Conservation (phyloP, 2,329 filamentous ascomycete genomes). For the Ophiocordyceps polyrhachis-furcata region DNA sequence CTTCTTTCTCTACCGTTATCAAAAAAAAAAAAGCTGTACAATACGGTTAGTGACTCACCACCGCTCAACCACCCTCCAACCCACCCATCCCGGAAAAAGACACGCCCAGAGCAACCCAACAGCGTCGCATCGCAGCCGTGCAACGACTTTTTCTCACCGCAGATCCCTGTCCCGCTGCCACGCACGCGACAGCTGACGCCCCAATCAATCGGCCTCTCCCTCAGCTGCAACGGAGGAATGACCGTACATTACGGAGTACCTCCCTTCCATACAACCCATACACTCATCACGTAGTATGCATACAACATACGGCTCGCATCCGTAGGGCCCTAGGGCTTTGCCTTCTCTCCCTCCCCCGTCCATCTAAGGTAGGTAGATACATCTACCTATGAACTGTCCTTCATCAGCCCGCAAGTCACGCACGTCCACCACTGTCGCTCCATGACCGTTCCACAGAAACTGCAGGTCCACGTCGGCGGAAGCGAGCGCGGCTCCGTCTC, state of each 20-base stretch:
- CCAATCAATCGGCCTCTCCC: neutral
- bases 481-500: constrained; percentile 1
- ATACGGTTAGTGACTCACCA: too few relatives aligned
- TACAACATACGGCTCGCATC: neutral
- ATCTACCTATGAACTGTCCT: constrained; percentile 21
- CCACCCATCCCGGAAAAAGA: too few relatives aligned
- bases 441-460: constrained; percentile 30
- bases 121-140: neutral
- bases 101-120: neutral
- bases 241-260: neutral
- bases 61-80: too few relatives aligned
- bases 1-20: too few relatives aligned
- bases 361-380: too few relatives aligned
- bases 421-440: constrained; percentile 39
- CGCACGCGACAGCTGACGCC: neutral
- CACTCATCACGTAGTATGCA: too few relatives aligned
- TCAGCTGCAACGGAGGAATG: neutral
- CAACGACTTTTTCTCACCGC: neutral
- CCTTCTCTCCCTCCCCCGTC: neutral
- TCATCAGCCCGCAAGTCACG: constrained; percentile 33
- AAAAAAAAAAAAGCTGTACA: too few relatives aligned
- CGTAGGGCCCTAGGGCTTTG: neutral
- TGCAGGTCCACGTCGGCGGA: constrained; percentile 29
- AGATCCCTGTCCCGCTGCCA: neutral
- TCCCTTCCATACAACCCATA: neutral